Evolutionary conservation across 2,329 filamentous ascomycete species (phyloP), one percentile per base, ranked within the genome.

Genomic region (Sporothrix dimorphospora): DNA sequence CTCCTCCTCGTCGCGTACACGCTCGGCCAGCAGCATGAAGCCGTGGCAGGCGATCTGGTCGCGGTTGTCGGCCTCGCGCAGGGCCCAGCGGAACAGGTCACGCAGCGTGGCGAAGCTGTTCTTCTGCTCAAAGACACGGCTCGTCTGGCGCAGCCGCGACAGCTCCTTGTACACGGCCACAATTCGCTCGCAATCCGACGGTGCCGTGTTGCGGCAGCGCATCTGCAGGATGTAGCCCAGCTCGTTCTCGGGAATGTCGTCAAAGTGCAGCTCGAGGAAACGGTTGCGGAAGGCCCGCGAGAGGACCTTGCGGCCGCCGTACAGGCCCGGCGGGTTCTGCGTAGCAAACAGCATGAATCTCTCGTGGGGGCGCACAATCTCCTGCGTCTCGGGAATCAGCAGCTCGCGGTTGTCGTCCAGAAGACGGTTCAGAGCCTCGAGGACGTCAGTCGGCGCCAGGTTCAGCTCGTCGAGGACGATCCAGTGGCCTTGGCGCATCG

Each of bases 331-430:
- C 0, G 96, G 96, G 76, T 99, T 99, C 79, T 99, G 96, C 0
- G 96, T 99, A 1, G 96, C 96, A 78, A 99, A 99, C 0, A 99
- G 88, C 89, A 98, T 97, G 80, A 99, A 99, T 77, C 97, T 94
- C 40, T 94, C 90, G 76, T 99, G 94, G 0, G 96, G 97, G 42
- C 91, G 91, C 53, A 99, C 92, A 47, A 97, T 85, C 79, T 99
- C 94, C 80, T 99, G 96, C 0, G 96, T 98, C 80, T 99, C 96
- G 0, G 97, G 95, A 45, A 99, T 94, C 30, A 99, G 86, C 4
- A 99, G 88, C 81, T 99, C 96, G 73, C 96, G 88, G 77, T 99
- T 99, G 78, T 99, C 96, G 77, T 99, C 96, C 0, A 99, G 85
- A 0, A 99, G 87, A 77, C 96, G 91, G 81, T 99, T 99, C 51